Evolutionary conservation across 305 asterid species (phyloP).

Genomic region (Fraxinus paxiana): DNA sequence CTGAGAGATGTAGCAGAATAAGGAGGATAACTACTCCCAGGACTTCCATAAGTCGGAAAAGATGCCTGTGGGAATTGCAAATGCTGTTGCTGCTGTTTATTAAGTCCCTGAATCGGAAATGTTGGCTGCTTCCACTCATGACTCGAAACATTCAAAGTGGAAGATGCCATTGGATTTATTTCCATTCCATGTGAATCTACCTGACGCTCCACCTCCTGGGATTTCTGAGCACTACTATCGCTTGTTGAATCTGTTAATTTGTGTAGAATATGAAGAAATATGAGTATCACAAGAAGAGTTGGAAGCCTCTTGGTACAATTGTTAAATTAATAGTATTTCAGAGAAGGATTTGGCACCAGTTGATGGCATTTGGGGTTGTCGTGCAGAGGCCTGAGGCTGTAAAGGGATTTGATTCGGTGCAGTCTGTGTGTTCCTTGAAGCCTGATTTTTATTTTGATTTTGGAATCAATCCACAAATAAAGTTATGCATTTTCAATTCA

Average conservation of each 20-base stretch:
- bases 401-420: slow-evolving; percentile 46
- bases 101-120: slow-evolving; percentile 59
- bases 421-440: slow-evolving; percentile 41
- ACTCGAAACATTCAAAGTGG: slow-evolving; percentile 41
- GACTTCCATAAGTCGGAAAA: slow-evolving; percentile 48
- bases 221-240: slow-evolving; percentile 40
- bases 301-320: slow-evolving; percentile 9
- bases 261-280: slow-evolving; percentile 26
- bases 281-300: slow-evolving; percentile 24
- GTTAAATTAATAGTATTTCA: slow-evolving; percentile 7
- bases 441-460: slow-evolving; percentile 39
- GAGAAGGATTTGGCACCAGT: slow-evolving; percentile 40
- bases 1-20: slow-evolving; percentile 55
- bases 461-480: slow-evolving; percentile 24
- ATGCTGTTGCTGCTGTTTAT: slow-evolving; percentile 62
- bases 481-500: slow-evolving; percentile 8
- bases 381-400: slow-evolving; percentile 51
- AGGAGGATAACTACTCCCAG: slow-evolving; percentile 56
- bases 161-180: slow-evolving; percentile 42
- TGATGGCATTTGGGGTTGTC: slow-evolving; percentile 49
- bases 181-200: slow-evolving; percentile 52
- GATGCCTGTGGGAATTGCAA: slow-evolving; percentile 59
- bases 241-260: slow-evolving; percentile 37
- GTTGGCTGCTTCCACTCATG: slow-evolving; percentile 67
- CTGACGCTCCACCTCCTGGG: slow-evolving; percentile 50